These are phyloP conservation scores for Begonia peltatifolia DNA, from an alignment of 306 rosid species.

Conservation along the genomic window DNA sequence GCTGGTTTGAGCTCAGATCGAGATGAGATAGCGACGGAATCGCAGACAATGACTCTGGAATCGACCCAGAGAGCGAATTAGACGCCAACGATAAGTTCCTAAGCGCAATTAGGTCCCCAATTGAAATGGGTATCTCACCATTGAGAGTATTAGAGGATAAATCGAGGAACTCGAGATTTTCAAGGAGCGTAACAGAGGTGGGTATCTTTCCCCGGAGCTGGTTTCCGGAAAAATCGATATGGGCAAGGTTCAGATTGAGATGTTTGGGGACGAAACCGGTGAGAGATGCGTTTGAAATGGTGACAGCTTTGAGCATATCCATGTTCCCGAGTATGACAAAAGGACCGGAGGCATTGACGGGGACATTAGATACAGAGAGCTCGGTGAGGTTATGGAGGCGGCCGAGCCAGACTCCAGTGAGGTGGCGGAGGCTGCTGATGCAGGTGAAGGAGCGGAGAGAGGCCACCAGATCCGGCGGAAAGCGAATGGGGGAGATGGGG, in stretches of 20 bases:
- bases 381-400: slow-evolving; percentile 68
- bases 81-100: slow-evolving; percentile 49
- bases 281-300: slow-evolving; percentile 65
- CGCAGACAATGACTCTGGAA: slow-evolving; percentile 73
- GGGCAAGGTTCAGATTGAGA: slow-evolving; percentile 51
- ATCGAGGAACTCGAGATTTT: slow-evolving; percentile 38
- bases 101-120: slow-evolving; percentile 68
- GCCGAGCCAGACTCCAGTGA: slow-evolving; percentile 82
- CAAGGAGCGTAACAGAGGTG: slow-evolving; percentile 42
- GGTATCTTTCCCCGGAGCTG: slow-evolving; percentile 56
- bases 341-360: slow-evolving; percentile 54
- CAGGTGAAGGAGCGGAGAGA: slow-evolving; percentile 70
- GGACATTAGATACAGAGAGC: slow-evolving; percentile 45
- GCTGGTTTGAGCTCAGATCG: slow-evolving; percentile 85
- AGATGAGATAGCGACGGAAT: slow-evolving; percentile 44
- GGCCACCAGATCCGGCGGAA: slow-evolving; percentile 54
- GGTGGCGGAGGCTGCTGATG: slow-evolving; percentile 37
- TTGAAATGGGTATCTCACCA: slow-evolving; percentile 55
- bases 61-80: slow-evolving; percentile 61
- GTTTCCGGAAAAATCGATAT: slow-evolving; percentile 67
- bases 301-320: slow-evolving; percentile 48
- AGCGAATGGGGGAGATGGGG: slow-evolving; percentile 64
- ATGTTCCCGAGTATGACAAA: slow-evolving; percentile 64
- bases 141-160: slow-evolving; percentile 47
- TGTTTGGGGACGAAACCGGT: slow-evolving; percentile 53